Evolutionary conservation across 2,329 filamentous ascomycete species (phyloP).

Genomic region (Claviceps sp.): DNA sequence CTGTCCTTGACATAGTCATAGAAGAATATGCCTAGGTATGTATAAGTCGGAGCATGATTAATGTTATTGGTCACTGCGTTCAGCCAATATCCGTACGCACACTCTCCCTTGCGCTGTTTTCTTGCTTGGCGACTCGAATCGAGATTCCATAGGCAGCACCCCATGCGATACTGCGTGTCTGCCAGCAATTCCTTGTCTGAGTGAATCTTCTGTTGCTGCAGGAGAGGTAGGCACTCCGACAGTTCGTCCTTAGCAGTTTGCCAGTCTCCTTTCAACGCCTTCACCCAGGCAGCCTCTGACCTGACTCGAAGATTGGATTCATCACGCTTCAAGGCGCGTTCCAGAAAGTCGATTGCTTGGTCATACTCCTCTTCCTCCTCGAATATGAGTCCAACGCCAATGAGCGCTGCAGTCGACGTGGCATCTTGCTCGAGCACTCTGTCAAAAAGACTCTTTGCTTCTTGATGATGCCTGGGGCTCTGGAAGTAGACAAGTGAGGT

Average conservation of each 20-base stretch:
- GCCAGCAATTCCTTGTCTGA: slow-evolving; percentile 57
- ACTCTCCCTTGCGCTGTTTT: slow-evolving; percentile 57
- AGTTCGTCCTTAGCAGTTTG: slow-evolving; percentile 54
- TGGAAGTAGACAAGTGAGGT: slow-evolving; percentile 88
- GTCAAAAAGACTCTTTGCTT: slow-evolving; percentile 79
- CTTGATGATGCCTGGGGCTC: slow-evolving; percentile 74
- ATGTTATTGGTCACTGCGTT: slow-evolving; percentile 74
- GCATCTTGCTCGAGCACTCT: slow-evolving; percentile 63
- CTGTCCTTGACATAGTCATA: slow-evolving; percentile 82
- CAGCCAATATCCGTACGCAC: slow-evolving; percentile 70
- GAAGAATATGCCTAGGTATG: slow-evolving; percentile 80
- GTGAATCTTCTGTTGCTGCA: slow-evolving; percentile 49
- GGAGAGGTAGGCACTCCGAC: slow-evolving; percentile 50
- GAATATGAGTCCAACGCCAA: slow-evolving; percentile 81
- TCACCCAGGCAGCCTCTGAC: slow-evolving; percentile 86
- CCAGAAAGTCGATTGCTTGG: slow-evolving; percentile 68
- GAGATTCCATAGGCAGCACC: slow-evolving; percentile 74
- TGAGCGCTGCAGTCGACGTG: slow-evolving; percentile 65
- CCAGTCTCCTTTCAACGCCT: slow-evolving; percentile 69
- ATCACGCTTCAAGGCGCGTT: slow-evolving; percentile 62
- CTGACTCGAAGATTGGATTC: slow-evolving; percentile 62
- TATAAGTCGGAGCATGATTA: slow-evolving; percentile 83
- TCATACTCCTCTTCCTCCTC: slow-evolving; percentile 86
- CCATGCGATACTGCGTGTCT: slow-evolving; percentile 76
- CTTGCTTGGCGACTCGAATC: slow-evolving; percentile 62